Conservation (phyloP, 2,329 filamentous ascomycete genomes). For the Thermoascus crustaceus region DNA sequence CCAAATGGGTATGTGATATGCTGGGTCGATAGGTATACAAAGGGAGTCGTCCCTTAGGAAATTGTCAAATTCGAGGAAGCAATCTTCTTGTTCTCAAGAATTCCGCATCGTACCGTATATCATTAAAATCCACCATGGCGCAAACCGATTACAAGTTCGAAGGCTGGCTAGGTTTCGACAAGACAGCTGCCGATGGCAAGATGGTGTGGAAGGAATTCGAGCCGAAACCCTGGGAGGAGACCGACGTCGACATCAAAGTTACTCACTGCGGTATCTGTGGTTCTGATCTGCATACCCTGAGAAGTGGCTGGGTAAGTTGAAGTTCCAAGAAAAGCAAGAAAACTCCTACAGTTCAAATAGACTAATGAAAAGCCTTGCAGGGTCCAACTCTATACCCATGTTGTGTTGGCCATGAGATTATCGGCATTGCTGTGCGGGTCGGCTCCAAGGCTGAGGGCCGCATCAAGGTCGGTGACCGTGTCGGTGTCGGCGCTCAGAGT, state of each 20-base stretch:
- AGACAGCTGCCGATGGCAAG: slow-evolving; percentile 38
- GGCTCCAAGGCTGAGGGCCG: slow-evolving; percentile 27
- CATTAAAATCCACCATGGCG: neutral
- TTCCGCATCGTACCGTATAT: too few species aligned
- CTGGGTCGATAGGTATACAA: too few species aligned
- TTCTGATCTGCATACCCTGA: slow-evolving; percentile 46
- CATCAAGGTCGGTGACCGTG: slow-evolving; percentile 5
- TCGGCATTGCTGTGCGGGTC: slow-evolving; percentile 47
- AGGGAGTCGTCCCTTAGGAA: too few species aligned
- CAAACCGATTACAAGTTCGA: slow-evolving; percentile 37
- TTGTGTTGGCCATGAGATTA: slow-evolving; percentile 53
- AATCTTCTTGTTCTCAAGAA: too few species aligned
- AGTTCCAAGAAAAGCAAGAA: too few species aligned
- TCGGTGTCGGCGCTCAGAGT: slow-evolving; percentile 49
- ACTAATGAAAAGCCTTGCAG: neutral
- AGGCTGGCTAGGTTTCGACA: slow-evolving; percentile 44
- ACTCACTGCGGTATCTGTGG: slow-evolving; percentile 55
- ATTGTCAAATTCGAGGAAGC: too few species aligned
- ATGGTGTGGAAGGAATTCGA: slow-evolving; percentile 34
- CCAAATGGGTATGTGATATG: too few species aligned
- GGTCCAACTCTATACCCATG: slow-evolving; percentile 19
- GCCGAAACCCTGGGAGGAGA: slow-evolving; percentile 53
- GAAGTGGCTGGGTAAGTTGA: slow-evolving; percentile 26
- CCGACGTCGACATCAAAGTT: slow-evolving; percentile 52
- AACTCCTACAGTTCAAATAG: too few species aligned